Conservation (phyloP, 108 stramenopile genomes). For the Skeletonema potamos region DNA sequence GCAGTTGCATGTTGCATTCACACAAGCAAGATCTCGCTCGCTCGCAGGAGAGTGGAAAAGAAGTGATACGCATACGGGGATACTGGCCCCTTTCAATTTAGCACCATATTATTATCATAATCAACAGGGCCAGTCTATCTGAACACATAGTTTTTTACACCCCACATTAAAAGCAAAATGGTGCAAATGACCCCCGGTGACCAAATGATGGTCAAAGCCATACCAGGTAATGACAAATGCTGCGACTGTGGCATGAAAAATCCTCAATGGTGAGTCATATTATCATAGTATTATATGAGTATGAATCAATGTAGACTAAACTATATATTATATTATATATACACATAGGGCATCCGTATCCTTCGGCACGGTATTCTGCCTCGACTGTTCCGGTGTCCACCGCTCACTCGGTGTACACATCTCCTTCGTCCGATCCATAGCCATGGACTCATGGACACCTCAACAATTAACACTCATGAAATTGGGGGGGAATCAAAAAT, state of each 20-base stretch:
- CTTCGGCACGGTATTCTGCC: conserved; percentile 96
- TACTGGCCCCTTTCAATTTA: too few relatives aligned
- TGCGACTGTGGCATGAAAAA: conserved; percentile 95
- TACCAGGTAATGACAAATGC: conserved; percentile 87
- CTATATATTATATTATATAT: too few relatives aligned
- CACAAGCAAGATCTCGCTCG: too few relatives aligned
- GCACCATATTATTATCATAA: too few relatives aligned
- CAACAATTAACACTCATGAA: conserved; percentile 83
- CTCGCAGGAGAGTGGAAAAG: too few relatives aligned
- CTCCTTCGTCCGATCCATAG: conserved; percentile 95
- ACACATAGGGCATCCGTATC: conserved; percentile 79
- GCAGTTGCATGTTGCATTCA: too few relatives aligned
- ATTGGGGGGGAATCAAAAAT: conserved; percentile 80
- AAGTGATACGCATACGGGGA: too few relatives aligned
- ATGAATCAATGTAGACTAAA: too few relatives aligned
- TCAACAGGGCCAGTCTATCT: too few relatives aligned
- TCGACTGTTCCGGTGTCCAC: conserved; percentile 97
- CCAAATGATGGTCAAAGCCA: conserved; percentile 71
- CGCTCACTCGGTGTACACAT: conserved; percentile 96
- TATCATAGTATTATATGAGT: too few relatives aligned
- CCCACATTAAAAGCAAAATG: conserved; percentile 44
- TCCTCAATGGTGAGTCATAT: conserved; percentile 92
- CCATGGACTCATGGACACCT: conserved; percentile 97
- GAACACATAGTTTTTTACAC: background rate
- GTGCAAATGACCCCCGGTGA: conserved; percentile 84